A percentile compares a stretch with the other conserved stretches of the same genome.
phyloP scores from a whole-genome alignment of 495 filamentous ascomycete species.

The Aspergillus kassunensis region DNA sequence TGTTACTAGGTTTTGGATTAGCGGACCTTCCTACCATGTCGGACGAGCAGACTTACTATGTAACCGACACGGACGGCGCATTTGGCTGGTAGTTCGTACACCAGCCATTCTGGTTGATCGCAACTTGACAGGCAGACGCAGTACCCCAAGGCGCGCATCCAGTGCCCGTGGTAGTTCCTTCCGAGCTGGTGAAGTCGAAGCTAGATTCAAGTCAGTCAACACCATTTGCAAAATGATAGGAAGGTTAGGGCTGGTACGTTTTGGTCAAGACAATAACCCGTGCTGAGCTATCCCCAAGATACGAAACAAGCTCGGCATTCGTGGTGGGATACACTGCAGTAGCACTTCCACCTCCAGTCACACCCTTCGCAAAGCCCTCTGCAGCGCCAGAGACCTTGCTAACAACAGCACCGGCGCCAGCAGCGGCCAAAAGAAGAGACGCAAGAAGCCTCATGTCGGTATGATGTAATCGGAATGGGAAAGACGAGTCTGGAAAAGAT shows the following conservation, averaged over 20 bases:
- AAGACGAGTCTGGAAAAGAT: no score
- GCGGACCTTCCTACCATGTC: background rate
- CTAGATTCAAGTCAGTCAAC: background rate
- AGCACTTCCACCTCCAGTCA: slow-evolving; percentile 38
- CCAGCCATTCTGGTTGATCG: slow-evolving; percentile 51
- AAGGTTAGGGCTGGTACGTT: slow-evolving; percentile 12
- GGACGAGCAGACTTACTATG: slow-evolving; percentile 22
- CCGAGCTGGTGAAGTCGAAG: slow-evolving; percentile 42
- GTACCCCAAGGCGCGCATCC: slow-evolving; percentile 48
- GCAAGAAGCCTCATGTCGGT: no score
- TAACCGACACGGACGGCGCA: slow-evolving; percentile 34
- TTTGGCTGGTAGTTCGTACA: slow-evolving; percentile 37
- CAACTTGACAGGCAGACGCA: slow-evolving; percentile 42
- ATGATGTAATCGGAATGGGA: no score
- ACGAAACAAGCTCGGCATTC: slow-evolving; percentile 39
- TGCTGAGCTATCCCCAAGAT: slow-evolving; percentile 30
- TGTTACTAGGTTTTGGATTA: slow-evolving; percentile 21
- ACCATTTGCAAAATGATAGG: background rate
- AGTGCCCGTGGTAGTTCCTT: slow-evolving; percentile 35
- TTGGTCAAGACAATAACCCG: slow-evolving; percentile 37
- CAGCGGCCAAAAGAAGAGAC: no score
- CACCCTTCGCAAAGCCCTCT: slow-evolving; percentile 39
- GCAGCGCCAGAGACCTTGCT: slow-evolving; percentile 30
- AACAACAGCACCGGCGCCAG: no score
- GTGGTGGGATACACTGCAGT: slow-evolving; percentile 35